These are phyloP conservation scores for Kalaharituber pfeilii DNA, from an alignment of 2,329 filamentous ascomycete genomes.

Conservation along the genomic window DNA sequence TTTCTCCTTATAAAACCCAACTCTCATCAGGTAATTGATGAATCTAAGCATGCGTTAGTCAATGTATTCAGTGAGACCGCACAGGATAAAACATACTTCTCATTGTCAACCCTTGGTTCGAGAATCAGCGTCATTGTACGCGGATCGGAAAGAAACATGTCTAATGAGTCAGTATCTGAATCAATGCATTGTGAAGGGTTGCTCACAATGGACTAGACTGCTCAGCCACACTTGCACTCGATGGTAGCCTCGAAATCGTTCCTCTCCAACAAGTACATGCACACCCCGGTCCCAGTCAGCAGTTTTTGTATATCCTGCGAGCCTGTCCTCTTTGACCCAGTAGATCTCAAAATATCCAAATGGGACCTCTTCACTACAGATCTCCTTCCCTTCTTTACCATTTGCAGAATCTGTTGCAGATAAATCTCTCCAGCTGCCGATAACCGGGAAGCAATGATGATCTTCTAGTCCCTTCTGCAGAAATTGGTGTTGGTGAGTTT, in stretches of 20 bases:
- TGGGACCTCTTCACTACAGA: conserved; percentile 30
- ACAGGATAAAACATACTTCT: conserved; percentile 43
- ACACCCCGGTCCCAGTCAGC: conserved; percentile 75
- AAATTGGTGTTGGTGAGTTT: conserved; percentile 44
- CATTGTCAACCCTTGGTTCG: conserved; percentile 83
- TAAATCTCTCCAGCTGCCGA: conserved; percentile 63
- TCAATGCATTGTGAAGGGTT: conserved; percentile 28
- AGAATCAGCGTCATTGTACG: conserved; percentile 67
- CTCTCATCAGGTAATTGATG: conserved; percentile 49
- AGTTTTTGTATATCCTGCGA: conserved; percentile 50
- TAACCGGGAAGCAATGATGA: conserved; percentile 69
- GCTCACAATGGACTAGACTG: conserved; percentile 73
- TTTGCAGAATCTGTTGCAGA: conserved; percentile 3
- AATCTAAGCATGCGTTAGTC: conserved; percentile 34
- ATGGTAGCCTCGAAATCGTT: too few relatives aligned
- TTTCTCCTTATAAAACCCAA: conserved; percentile 71
- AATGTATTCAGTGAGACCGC: neutral
- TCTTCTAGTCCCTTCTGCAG: conserved; percentile 46
- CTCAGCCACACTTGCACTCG: conserved; percentile 65
- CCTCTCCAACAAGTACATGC: conserved; percentile 77
- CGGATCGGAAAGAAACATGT: conserved; percentile 22
- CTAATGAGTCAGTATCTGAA: conserved; percentile 3
- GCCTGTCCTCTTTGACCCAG: conserved; percentile 82
- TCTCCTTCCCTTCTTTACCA: conserved; percentile 36
- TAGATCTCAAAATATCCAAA: conserved; percentile 98